Base-by-base conservation (phyloP, 2,329 filamentous ascomycete species). In the Magnaporthiopsis incrustans region DNA sequence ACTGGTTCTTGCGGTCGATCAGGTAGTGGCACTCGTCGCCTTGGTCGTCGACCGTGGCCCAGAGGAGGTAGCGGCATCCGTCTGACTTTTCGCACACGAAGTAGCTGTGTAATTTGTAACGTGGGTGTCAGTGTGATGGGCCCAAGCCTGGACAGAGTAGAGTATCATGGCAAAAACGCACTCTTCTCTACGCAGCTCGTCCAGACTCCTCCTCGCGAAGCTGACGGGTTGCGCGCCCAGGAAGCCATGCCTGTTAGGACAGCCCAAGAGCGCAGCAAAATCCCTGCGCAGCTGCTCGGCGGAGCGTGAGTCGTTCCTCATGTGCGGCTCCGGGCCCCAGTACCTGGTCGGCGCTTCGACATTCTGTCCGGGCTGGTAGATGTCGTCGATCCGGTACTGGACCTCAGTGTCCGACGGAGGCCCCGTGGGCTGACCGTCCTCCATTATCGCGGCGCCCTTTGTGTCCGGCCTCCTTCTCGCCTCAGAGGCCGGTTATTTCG, bases 61-160 rank as follows among this genome's bases (percentile, higher is more conserved):
- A 98, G 68, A 99, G 85, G n/a, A 99, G 85, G 75, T 96, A 97
- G 67, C 95, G 88, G 67, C 98, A 91, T 64, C 95, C 95, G 73
- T 99, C 95, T 1, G 94, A 97, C 79, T 99, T 99, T 77, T 99
- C 95, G 81, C 94, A 97, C 68, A 99, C 90, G 74, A 93, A 99
- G 79, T 98, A 99, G 77, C 87, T 89, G 67, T 62, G 44, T 30
- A 30, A 30, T 53, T 53, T 22, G 7, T 5, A 11, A 53, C 38
- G 59, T 1, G 5, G 38, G 38, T 3, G 62, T 69, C 64, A 67
- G 66, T 57, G 63, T 32, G 0, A 44, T n/a, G 1, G 7, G 6
- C 22, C 22, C 33, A 10, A 27, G 62, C 1, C 61, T 11, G n/a
- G 18, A 18, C 44, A 11, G 22, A 22, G 22, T 11, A 30, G 33